phyloP scores from a whole-genome alignment of 2,329 filamentous ascomycete species.

The Alternaria tenuissima region DNA sequence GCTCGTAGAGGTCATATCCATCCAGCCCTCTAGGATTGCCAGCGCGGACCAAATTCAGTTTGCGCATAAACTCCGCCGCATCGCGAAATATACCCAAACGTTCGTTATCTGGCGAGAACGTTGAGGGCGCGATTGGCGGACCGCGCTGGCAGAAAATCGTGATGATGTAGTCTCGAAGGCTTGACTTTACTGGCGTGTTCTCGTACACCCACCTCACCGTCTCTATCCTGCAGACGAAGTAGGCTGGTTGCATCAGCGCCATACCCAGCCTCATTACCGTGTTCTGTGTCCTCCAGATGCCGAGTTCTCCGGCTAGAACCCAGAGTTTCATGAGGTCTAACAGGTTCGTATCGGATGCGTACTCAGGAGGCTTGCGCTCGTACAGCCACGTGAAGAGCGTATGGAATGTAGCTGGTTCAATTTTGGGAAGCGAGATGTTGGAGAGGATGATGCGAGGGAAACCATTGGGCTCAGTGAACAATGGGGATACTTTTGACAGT shows the following conservation, averaged over 20 bases:
- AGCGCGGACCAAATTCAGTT: background rate
- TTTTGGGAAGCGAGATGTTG: background rate
- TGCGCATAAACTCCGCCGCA: background rate
- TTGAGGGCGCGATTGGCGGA: background rate
- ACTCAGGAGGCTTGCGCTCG: background rate
- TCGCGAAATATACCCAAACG: background rate
- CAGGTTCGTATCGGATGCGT: background rate
- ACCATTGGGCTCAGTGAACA: slow-evolving; percentile 1
- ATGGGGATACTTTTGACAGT: slow-evolving; percentile 3
- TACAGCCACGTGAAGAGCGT: background rate
- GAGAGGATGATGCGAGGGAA: background rate
- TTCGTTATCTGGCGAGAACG: background rate
- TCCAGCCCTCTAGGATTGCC: background rate
- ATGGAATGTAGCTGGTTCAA: background rate
- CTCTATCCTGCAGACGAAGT: background rate
- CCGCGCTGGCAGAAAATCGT: slow-evolving; percentile 5
- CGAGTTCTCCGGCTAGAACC: slow-evolving; percentile 4
- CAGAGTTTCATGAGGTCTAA: background rate
- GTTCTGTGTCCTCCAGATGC: slow-evolving; percentile 15
- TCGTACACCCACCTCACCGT: slow-evolving; percentile 17
- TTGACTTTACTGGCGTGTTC: background rate
- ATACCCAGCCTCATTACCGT: slow-evolving; percentile 17
- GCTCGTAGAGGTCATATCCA: background rate
- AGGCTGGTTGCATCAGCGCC: slow-evolving; percentile 11
- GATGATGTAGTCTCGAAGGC: background rate